A percentile compares a stretch with the other conserved stretches of the same genome.
phyloP scores from a whole-genome alignment of 2,329 filamentous ascomycete species.

The Aspergillus quadrilineatus region DNA sequence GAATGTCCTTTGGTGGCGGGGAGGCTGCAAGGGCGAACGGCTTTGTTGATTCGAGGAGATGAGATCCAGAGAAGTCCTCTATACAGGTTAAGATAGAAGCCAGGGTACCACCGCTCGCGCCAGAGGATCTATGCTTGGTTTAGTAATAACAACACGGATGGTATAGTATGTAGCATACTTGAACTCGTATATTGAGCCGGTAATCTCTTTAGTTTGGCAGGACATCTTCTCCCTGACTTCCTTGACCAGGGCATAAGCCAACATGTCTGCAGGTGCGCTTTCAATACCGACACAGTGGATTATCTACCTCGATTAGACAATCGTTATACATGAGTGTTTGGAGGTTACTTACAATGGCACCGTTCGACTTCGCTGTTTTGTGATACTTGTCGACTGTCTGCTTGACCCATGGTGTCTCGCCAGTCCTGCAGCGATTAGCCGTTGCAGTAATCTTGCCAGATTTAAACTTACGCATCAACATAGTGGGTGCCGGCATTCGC shows the following conservation, averaged over 20 bases:
- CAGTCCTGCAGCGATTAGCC: conserved; percentile 46
- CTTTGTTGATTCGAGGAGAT: conserved; percentile 49
- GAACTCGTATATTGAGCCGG: conserved; percentile 54
- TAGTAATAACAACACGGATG: conserved; percentile 8
- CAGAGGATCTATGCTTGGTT: conserved; percentile 32
- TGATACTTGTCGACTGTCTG: conserved; percentile 64
- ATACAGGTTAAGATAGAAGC: conserved; percentile 63
- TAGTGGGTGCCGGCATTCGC: conserved; percentile 66
- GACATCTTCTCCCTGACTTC: conserved; percentile 53
- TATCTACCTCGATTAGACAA: conserved; percentile 39
- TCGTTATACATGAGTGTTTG: neutral
- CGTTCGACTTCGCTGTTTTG: conserved; percentile 57
- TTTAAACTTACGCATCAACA: conserved; percentile 54
- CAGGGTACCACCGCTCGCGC: conserved; percentile 61
- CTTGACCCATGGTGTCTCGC: conserved; percentile 64
- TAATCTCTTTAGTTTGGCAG: conserved; percentile 52
- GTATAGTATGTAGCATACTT: conserved; percentile 39
- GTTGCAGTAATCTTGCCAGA: neutral
- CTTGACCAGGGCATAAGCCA: conserved; percentile 54
- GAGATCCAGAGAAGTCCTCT: conserved; percentile 45
- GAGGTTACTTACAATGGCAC: conserved; percentile 54
- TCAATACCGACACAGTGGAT: conserved; percentile 63
- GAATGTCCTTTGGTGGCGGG: conserved; percentile 33
- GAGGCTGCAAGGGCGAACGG: conserved; percentile 55
- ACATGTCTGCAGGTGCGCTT: conserved; percentile 59